These are phyloP conservation scores for Dactylellina drechsleri DNA, from an alignment of 2,329 filamentous ascomycete species.

Conservation along the genomic window DNA sequence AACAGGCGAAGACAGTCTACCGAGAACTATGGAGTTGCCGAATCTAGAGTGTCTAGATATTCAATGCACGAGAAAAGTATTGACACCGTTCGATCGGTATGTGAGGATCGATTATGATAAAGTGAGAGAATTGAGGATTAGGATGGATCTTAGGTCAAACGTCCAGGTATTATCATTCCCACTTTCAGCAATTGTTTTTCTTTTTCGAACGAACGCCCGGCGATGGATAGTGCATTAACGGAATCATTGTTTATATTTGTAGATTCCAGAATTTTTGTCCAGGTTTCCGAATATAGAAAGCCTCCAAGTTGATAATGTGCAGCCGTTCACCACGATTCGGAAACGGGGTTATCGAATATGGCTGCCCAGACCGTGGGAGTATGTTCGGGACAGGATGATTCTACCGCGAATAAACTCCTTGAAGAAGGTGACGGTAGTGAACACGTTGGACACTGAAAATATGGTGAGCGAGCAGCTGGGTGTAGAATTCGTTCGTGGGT, in stretches of 20 bases:
- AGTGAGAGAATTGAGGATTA: conserved; percentile 1
- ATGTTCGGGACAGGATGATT: conserved; percentile 9
- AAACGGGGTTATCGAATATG: conserved; percentile 5
- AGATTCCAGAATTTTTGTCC: conserved; percentile 17
- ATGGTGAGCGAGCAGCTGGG: conserved; percentile 12
- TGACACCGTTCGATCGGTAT: conserved; percentile 13
- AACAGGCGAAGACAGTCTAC: background rate
- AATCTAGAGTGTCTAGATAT: conserved; percentile 15
- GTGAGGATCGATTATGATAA: conserved; percentile 11
- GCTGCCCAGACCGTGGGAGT: conserved; percentile 16
- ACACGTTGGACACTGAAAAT: conserved; percentile 1
- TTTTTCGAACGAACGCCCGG: background rate
- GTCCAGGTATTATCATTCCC: background rate
- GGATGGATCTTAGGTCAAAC: conserved; percentile 3
- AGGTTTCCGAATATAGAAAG: conserved; percentile 6
- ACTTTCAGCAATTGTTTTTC: background rate
- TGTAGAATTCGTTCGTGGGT: background rate
- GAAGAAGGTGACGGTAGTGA: conserved; percentile 13
- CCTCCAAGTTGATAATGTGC: conserved; percentile 11
- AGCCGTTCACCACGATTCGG: background rate
- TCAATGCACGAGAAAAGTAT: conserved; percentile 1
- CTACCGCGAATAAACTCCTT: background rate
- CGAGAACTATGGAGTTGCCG: background rate
- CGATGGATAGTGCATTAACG: background rate
- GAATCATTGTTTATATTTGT: background rate